Conservation (phyloP, 768 basidiomycete species). For the Chiua virens region DNA sequence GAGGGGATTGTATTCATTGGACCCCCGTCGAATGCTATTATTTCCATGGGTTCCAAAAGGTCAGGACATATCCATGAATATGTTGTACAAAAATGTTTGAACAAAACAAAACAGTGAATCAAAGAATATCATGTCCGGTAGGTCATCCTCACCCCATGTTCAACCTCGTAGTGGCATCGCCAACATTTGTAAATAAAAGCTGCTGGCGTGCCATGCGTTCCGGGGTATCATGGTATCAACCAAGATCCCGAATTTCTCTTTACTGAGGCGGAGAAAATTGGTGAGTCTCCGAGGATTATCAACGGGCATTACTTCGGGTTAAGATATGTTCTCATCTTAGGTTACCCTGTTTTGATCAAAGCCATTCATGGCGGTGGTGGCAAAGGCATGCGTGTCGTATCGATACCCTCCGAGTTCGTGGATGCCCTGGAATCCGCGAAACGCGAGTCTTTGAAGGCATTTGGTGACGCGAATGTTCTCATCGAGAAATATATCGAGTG, state of each 20-base stretch:
- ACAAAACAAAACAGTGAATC: slow-evolving; percentile 61
- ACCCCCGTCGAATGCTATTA: slow-evolving; percentile 83
- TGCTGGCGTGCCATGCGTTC: slow-evolving; percentile 90
- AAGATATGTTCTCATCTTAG: slow-evolving; percentile 32
- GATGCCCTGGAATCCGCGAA: slow-evolving; percentile 86
- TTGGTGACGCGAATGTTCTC: slow-evolving; percentile 83
- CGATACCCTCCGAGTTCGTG: slow-evolving; percentile 64
- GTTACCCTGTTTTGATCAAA: slow-evolving; percentile 92
- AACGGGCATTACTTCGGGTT: neutral
- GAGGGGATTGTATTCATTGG: slow-evolving; percentile 90
- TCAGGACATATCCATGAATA: slow-evolving; percentile 26
- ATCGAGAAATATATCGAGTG: slow-evolving; percentile 87
- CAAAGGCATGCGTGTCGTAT: slow-evolving; percentile 90
- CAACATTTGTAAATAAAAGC: slow-evolving; percentile 40
- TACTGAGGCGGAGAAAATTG: slow-evolving; percentile 69
- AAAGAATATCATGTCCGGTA: slow-evolving; percentile 91
- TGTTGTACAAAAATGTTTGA: neutral
- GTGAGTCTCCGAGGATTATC: slow-evolving; percentile 30
- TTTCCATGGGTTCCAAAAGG: slow-evolving; percentile 97
- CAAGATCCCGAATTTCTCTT: slow-evolving; percentile 75
- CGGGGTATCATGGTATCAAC: slow-evolving; percentile 86
- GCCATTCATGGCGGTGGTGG: slow-evolving; percentile 96
- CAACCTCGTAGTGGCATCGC: neutral
- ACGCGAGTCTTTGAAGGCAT: slow-evolving; percentile 84
- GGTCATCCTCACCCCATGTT: slow-evolving; percentile 13